phyloP scores from a whole-genome alignment of 805 yeast genomes.

The Nakazawaea anatomiae region DNA sequence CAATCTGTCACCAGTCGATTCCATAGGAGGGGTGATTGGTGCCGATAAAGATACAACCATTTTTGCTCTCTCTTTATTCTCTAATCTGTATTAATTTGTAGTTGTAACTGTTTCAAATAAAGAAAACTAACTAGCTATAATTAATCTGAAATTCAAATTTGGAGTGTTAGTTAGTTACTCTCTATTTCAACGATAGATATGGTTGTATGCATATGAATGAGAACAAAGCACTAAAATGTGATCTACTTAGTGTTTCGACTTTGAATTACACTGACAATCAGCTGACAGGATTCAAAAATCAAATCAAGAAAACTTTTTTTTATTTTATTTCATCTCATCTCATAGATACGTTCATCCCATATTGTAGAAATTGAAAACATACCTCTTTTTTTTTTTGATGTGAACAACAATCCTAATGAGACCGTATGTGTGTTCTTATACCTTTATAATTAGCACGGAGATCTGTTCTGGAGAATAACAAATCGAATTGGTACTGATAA shows the following conservation, averaged over 20 bases:
- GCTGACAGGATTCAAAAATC: too few relatives aligned
- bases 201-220: background rate
- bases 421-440: background rate
- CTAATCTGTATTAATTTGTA: background rate
- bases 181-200: background rate
- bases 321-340: background rate
- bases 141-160: background rate
- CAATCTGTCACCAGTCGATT: conserved; percentile 73
- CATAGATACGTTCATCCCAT: background rate
- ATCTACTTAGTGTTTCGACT: too few relatives aligned
- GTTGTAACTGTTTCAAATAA: background rate
- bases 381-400: background rate
- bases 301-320: background rate
- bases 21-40: conserved; percentile 90
- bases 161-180: background rate
- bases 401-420: too few relatives aligned
- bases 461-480: conserved; percentile 8
- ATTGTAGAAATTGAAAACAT: background rate
- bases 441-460: background rate
- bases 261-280: too few relatives aligned
- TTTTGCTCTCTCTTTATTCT: background rate
- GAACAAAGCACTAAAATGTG: background rate
- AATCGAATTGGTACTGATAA: background rate
- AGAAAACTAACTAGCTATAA: background rate
- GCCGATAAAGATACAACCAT: conserved; percentile 52